Conservation (phyloP, 1,139 yeast species). For the Yamadazyma spencermartinsiae region DNA sequence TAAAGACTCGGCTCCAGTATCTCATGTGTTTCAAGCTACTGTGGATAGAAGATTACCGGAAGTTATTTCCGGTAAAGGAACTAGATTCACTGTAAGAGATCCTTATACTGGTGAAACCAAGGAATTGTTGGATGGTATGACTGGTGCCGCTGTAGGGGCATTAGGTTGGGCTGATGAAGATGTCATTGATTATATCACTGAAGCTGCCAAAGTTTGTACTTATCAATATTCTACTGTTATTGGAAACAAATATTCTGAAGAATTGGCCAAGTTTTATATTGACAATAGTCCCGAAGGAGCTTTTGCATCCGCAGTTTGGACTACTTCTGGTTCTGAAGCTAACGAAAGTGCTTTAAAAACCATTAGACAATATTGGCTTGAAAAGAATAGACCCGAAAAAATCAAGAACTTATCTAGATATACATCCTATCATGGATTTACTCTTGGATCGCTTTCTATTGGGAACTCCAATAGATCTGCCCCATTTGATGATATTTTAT, state of each 20-base stretch:
- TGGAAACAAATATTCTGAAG: constrained; percentile 48
- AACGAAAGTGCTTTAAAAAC: constrained; percentile 61
- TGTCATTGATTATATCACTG: constrained; percentile 45
- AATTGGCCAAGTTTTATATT: constrained; percentile 53
- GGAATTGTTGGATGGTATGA: constrained; percentile 50
- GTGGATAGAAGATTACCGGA: constrained; percentile 41
- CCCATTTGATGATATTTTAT: constrained; percentile 42
- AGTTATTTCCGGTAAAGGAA: constrained; percentile 51
- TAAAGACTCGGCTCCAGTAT: constrained; percentile 11
- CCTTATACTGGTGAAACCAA: constrained; percentile 38
- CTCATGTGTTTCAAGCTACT: constrained; percentile 38
- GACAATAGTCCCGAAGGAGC: constrained; percentile 55
- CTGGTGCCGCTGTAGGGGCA: constrained; percentile 70
- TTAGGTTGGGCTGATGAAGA: constrained; percentile 61
- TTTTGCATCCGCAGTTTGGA: constrained; percentile 55
- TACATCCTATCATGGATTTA: constrained; percentile 60
- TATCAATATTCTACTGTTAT: constrained; percentile 49
- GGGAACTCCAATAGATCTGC: constrained; percentile 43
- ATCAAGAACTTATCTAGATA: constrained; percentile 52
- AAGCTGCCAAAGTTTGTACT: constrained; percentile 46
- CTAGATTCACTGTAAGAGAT: constrained; percentile 47
- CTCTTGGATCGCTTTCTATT: constrained; percentile 55
- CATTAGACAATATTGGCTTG: constrained; percentile 55
- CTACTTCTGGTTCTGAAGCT: constrained; percentile 63
- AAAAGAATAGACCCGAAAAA: constrained; percentile 50